Evolutionary conservation across 169 alveolate species (phyloP).

Genomic region (Cyclospora cayetanensis): DNA sequence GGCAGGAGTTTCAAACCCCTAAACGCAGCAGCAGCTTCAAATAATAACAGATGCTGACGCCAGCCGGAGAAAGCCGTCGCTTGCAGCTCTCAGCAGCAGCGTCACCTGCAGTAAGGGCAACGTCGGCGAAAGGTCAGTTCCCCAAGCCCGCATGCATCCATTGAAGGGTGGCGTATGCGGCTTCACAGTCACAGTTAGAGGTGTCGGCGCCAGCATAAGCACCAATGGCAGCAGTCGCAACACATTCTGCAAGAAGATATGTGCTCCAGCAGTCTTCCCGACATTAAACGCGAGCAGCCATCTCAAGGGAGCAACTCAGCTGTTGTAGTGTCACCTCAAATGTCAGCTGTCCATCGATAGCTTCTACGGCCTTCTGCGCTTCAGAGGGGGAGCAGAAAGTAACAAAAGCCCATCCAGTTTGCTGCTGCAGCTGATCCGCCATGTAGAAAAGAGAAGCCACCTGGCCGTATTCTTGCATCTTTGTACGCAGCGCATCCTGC

Average conservation of each 20-base stretch:
- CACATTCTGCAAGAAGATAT: no score
- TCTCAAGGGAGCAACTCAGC: neutral
- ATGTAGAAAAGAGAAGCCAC: constrained; percentile 49
- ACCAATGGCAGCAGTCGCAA: neutral
- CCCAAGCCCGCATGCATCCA: neutral
- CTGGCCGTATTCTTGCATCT: constrained; percentile 46
- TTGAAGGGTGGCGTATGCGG: neutral
- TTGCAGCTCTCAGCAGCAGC: constrained; percentile 9
- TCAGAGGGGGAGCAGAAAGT: constrained; percentile 29
- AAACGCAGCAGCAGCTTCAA: neutral
- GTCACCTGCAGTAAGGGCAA: neutral
- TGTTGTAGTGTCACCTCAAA: neutral
- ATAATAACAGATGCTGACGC: neutral
- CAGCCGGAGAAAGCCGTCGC: neutral
- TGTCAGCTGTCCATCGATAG: constrained; percentile 1
- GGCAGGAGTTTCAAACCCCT: neutral
- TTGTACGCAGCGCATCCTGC: constrained; percentile 62
- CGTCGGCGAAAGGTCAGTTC: neutral
- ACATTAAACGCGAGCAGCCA: neutral
- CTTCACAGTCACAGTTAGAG: neutral
- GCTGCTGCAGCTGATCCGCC: constrained; percentile 55
- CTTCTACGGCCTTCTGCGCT: constrained; percentile 49
- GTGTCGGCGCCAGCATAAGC: neutral
- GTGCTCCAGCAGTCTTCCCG: no score
- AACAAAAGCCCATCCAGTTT: constrained; percentile 69